Evolutionary conservation across 2,329 filamentous ascomycete species (phyloP).

Genomic region (Colletotrichum euphorbiae): DNA sequence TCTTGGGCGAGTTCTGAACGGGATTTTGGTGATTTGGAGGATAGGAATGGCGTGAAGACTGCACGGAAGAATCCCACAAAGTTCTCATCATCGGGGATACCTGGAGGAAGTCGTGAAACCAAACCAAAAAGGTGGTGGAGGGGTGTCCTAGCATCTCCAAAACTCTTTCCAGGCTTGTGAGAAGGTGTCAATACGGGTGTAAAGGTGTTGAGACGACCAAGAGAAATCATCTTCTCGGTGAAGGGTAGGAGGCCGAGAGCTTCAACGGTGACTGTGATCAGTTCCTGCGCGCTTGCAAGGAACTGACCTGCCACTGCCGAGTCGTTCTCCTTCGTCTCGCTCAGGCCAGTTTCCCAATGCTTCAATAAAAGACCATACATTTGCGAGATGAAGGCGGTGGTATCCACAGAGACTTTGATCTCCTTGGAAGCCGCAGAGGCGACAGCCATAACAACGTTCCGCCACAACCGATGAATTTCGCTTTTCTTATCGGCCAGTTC

Average conservation of each 20-base stretch:
- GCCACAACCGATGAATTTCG: constrained; percentile 66
- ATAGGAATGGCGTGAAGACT: constrained; percentile 70
- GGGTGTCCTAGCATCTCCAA: constrained; percentile 66
- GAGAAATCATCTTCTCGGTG: constrained; percentile 68
- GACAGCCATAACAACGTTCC: constrained; percentile 70
- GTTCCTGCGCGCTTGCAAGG: constrained; percentile 64
- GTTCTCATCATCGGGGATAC: constrained; percentile 59
- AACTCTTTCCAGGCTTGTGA: constrained; percentile 65
- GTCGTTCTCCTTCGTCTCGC: constrained; percentile 63
- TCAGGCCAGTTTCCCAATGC: constrained; percentile 73
- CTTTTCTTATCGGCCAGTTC: constrained; percentile 72
- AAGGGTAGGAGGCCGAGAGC: constrained; percentile 70
- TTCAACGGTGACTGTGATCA: constrained; percentile 61
- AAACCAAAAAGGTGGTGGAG: constrained; percentile 75
- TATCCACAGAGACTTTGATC: constrained; percentile 87
- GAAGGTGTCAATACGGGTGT: constrained; percentile 75
- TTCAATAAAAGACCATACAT: constrained; percentile 76
- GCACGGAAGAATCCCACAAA: constrained; percentile 60
- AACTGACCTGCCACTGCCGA: constrained; percentile 60
- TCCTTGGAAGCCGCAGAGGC: constrained; percentile 82
- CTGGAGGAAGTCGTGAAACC: constrained; percentile 63
- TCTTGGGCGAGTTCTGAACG: constrained; percentile 62
- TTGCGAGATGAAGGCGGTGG: constrained; percentile 80
- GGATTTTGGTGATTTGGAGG: constrained; percentile 57
- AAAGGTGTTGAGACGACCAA: constrained; percentile 66